Percentiles rank a stretch among this genome's conserved stretches.
phyloP scores from a whole-genome alignment of 73 alveolate genomes.

The Uronychia setigera region DNA sequence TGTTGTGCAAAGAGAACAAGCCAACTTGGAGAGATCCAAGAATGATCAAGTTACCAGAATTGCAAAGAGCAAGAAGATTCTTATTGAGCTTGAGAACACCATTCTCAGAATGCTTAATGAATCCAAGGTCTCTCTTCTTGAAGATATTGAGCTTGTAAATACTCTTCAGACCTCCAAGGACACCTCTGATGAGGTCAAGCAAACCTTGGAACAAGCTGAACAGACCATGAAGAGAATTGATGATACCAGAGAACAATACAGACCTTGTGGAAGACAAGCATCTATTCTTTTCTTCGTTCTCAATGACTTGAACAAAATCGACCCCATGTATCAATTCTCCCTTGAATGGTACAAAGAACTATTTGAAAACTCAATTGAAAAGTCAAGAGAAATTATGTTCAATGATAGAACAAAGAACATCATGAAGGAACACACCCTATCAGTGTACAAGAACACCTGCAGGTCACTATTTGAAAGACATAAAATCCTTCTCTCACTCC shows the following conservation, averaged over 20 bases:
- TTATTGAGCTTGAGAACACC: constrained; percentile 84
- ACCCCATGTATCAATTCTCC: constrained; percentile 94
- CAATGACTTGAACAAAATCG: constrained; percentile 82
- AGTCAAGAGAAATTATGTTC: constrained; percentile 84
- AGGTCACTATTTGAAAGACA: constrained; percentile 99
- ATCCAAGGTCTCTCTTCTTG: constrained; percentile 78
- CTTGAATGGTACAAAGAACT: constrained; percentile 91
- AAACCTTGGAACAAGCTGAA: constrained; percentile 67
- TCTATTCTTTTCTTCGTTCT: constrained; percentile 87
- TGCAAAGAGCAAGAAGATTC: constrained; percentile 69
- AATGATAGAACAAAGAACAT: constrained; percentile 85
- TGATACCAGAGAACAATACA: constrained; percentile 90
- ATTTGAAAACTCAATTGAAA: constrained; percentile 89
- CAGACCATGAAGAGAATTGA: constrained; percentile 94
- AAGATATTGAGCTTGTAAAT: constrained; percentile 79
- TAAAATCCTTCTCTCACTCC: constrained; percentile 96
- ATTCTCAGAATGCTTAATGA: constrained; percentile 76
- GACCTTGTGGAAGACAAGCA: constrained; percentile 93
- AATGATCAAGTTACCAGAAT: constrained; percentile 65
- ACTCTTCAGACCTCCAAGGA: constrained; percentile 80
- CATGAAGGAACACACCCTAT: constrained; percentile 86
- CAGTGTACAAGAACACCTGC: constrained; percentile 96
- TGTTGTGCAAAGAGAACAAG: constrained; percentile 93
- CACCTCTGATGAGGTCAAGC: constrained; percentile 69
- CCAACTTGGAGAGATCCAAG: constrained; percentile 78